Base-by-base conservation (phyloP, 306 rosid species). In the Lagenaria siceraria region DNA sequence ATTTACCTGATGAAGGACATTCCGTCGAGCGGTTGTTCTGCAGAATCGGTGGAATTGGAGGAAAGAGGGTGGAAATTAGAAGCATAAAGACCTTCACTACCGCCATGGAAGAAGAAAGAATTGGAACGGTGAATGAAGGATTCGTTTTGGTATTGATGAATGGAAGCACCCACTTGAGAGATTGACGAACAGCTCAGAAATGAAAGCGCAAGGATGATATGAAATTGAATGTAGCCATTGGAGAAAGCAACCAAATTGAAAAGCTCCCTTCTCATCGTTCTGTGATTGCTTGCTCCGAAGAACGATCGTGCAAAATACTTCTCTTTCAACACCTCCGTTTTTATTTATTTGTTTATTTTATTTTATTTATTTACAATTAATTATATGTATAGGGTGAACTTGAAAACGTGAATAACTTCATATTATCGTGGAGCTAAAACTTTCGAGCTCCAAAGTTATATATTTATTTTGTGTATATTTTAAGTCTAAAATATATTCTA, bases 101-200 rank as follows among this genome's bases (percentile, higher is more conserved):
- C 98, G 38, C 96, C 98, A 76, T 91, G 98, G 96, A 93, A 91
- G 92, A 93, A 93, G 92, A 89, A 89, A 11, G 97, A 93, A 72
- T 91, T 85, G 55, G 96, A 89, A 82, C 87, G 87, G 55, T 87
- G 89, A 49, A 56, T 85, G 83, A 91, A 91, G 1, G 87, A 43
- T 60, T 93, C 88, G 22, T 83, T 86, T 58, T 82, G 70, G 88
- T 91, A 91, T 77, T 87, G 90, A 75, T 93, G 98, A 75, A 93
- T 85, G 18, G 97, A 89, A 80, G 86, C 96, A 10, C 53, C 60
- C 3, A 78, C 85, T 15, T 19, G 75, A 43, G 58, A 15, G 9
- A 70, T 70, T 12, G 58, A 70, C 17, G 14, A 70, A 17, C 38
- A 24, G 58, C 13, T 70, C 33, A 70, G 75, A 22, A 70, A 14